phyloP scores from a whole-genome alignment of 306 rosid species.

The Prunus padus region DNA sequence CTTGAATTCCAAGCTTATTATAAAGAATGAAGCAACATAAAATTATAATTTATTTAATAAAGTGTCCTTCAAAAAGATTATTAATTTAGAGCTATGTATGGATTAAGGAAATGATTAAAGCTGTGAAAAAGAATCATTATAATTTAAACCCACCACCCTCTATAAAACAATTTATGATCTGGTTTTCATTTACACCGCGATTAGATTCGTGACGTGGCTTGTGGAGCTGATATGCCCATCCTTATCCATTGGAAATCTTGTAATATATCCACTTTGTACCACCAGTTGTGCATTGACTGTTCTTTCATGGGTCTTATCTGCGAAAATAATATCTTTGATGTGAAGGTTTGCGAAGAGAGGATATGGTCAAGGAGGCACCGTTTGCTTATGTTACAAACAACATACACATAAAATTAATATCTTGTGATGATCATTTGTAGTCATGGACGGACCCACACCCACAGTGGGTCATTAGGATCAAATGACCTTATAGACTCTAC shows the following conservation, averaged over 20 bases:
- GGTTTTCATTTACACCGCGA: slow-evolving; percentile 34
- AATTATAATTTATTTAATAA: too few species aligned
- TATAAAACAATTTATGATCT: slow-evolving; percentile 25
- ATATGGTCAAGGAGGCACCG: slow-evolving; percentile 22
- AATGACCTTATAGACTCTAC: too few species aligned
- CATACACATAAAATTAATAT: too few species aligned
- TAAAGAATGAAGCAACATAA: too few species aligned
- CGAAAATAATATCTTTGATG: slow-evolving; percentile 15
- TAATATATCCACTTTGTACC: slow-evolving; percentile 38
- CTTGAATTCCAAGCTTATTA: too few species aligned
- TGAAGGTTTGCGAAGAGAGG: slow-evolving; percentile 16
- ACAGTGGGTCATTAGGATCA: too few species aligned
- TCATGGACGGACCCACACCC: too few species aligned
- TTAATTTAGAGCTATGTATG: too few species aligned
- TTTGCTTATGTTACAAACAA: neutral
- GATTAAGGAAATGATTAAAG: slow-evolving; percentile 1
- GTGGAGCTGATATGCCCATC: slow-evolving; percentile 38
- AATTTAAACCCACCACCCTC: slow-evolving; percentile 8
- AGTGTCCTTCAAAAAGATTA: too few species aligned
- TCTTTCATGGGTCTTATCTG: neutral
- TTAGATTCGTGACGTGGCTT: slow-evolving; percentile 46
- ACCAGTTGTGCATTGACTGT: slow-evolving; percentile 33
- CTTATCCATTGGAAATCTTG: slow-evolving; percentile 53
- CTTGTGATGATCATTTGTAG: too few species aligned
- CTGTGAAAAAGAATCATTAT: neutral